Evolutionary conservation across 176 grass and related monocot genomes (phyloP).

Genomic region (Ensete glaucum): DNA sequence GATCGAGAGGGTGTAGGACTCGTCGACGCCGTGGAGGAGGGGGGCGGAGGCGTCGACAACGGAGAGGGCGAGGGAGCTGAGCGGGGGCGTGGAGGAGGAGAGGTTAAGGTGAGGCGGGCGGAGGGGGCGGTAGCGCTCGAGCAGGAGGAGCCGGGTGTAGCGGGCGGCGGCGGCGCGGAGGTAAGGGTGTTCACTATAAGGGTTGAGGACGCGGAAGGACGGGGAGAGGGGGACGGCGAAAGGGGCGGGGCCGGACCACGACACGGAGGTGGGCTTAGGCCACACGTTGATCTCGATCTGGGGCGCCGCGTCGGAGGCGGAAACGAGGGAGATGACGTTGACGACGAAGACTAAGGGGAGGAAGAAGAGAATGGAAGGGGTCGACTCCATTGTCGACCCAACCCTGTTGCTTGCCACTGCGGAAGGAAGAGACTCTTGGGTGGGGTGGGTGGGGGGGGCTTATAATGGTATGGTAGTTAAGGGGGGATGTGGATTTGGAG

Average conservation of each 20-base stretch:
- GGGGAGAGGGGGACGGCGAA: constrained; percentile 45
- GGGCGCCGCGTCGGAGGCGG: neutral
- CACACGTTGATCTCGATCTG: constrained; percentile 40
- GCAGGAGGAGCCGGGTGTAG: constrained; percentile 55
- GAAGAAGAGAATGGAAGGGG: neutral
- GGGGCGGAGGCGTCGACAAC: constrained; percentile 43
- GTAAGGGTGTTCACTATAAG: constrained; percentile 31
- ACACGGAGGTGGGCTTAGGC: constrained; percentile 64
- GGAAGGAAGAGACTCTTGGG: too few relatives aligned
- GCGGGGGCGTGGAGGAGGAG: constrained; percentile 10
- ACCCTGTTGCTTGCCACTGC: too few relatives aligned
- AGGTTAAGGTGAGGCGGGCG: constrained; percentile 34
- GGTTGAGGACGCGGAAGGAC: constrained; percentile 53
- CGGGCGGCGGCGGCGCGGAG: constrained; percentile 53
- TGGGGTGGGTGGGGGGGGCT: too few relatives aligned
- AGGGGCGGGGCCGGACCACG: constrained; percentile 34
- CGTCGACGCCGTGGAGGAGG: constrained; percentile 52
- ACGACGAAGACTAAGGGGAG: neutral
- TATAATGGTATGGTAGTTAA: too few relatives aligned
- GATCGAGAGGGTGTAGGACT: constrained; percentile 76
- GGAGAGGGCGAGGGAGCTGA: constrained; percentile 41
- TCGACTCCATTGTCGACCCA: too few relatives aligned
- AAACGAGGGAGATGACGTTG: neutral
- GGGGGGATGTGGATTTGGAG: too few relatives aligned
- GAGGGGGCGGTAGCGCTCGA: constrained; percentile 64